Percentiles rank a stretch among this genome's conserved stretches.
Evolutionary conservation across 164 flowering plant genomes (phyloP).

Genomic region (Stephania japonica): DNA sequence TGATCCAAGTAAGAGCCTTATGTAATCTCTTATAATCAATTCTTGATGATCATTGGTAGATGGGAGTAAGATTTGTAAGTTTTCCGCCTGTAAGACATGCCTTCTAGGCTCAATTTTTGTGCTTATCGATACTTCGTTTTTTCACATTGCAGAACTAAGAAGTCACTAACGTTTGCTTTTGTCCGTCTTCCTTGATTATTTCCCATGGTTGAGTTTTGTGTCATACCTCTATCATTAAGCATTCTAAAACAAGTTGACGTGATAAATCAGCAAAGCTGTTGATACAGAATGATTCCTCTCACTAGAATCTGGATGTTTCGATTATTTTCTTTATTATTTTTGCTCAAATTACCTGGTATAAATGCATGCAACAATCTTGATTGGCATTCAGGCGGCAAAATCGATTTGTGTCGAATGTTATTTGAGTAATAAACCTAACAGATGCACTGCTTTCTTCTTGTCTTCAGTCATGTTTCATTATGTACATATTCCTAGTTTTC

Average conservation of each 20-base stretch:
- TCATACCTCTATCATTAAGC: background rate
- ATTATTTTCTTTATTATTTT: background rate
- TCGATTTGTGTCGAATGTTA: background rate
- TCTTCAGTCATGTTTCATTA: background rate
- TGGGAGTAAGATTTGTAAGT: background rate
- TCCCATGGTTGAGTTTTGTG: background rate
- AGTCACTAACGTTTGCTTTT: background rate
- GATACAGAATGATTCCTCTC: background rate
- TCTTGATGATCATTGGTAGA: background rate
- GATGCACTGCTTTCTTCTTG: background rate
- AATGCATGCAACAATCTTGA: background rate
- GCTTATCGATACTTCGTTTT: background rate
- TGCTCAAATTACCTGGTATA: background rate
- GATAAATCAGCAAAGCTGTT: background rate
- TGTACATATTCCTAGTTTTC: background rate
- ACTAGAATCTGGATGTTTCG: background rate
- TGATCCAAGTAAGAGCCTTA: background rate
- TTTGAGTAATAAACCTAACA: background rate
- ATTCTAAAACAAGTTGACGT: background rate
- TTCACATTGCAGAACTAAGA: background rate
- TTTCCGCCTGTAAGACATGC: background rate
- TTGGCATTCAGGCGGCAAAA: background rate
- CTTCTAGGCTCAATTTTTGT: background rate
- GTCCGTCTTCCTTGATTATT: background rate
- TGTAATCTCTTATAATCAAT: background rate